Percentiles rank a stretch among this genome's conserved stretches.
phyloP scores from a whole-genome alignment of 2,329 filamentous ascomycete species.

The Xylaria sp. region DNA sequence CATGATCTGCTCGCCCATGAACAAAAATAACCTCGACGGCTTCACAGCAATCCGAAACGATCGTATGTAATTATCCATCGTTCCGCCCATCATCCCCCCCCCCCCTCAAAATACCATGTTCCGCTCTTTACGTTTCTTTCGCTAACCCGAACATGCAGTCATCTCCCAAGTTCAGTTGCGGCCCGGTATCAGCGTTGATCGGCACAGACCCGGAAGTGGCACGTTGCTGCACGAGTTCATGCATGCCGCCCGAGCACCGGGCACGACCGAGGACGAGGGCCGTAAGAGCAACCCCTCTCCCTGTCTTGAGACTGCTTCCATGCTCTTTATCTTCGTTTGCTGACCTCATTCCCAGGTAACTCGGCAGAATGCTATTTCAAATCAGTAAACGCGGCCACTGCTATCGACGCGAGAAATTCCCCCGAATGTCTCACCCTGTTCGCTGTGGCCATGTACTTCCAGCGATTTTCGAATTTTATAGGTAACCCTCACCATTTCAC shows the following conservation, averaged over 20 bases:
- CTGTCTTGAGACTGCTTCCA: background rate
- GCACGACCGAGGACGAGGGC: constrained; percentile 3
- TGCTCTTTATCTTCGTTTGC: constrained; percentile 1
- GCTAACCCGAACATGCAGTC: constrained; percentile 8
- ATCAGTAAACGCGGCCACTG: background rate
- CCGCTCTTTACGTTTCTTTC: constrained; percentile 7
- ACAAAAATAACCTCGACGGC: constrained; percentile 1
- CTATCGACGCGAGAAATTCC: constrained; percentile 4
- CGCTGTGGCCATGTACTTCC: constrained; percentile 11
- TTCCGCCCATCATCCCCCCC: background rate
- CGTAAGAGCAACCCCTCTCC: background rate
- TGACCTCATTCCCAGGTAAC: constrained; percentile 1
- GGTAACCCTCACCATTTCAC: no score
- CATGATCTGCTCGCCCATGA: constrained; percentile 20
- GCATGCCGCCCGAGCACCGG: background rate
- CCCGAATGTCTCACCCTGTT: constrained; percentile 5
- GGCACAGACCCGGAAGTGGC: constrained; percentile 12
- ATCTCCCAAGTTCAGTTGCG: background rate
- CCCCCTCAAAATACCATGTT: background rate
- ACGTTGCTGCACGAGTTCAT: constrained; percentile 22
- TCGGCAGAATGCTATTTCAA: background rate
- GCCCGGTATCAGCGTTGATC: background rate
- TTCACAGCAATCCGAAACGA: constrained; percentile 11
- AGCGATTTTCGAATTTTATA: background rate
- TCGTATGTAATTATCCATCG: constrained; percentile 11